These are phyloP conservation scores for Ophiognomonia clavigignenti-juglandacearum DNA, from an alignment of 2,329 filamentous ascomycete genomes.

Conservation along the genomic window DNA sequence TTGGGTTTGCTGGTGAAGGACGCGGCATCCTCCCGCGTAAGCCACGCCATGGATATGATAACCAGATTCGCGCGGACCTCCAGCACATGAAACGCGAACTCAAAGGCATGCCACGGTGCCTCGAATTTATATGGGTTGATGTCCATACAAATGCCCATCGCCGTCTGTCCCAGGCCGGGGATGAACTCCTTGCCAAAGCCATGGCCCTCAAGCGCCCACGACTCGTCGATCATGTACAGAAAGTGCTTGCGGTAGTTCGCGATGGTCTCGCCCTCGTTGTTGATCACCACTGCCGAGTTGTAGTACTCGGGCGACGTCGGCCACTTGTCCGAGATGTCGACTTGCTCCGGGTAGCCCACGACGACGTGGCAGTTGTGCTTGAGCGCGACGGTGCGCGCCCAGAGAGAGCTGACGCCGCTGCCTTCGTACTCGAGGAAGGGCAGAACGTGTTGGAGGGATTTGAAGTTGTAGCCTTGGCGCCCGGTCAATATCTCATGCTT, in stretches of 20 bases:
- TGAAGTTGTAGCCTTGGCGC: constrained; percentile 68
- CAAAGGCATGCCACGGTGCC: constrained; percentile 42
- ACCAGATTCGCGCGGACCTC: constrained; percentile 54
- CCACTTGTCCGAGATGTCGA: constrained; percentile 45
- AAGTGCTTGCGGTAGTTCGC: constrained; percentile 58
- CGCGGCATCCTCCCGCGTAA: constrained; percentile 51
- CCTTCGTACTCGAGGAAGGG: constrained; percentile 65
- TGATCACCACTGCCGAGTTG: constrained; percentile 50
- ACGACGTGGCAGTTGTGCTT: constrained; percentile 64
- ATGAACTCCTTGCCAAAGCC: constrained; percentile 28
- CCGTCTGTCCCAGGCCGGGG: constrained; percentile 43
- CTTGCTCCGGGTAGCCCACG: constrained; percentile 70
- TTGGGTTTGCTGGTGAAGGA: constrained; percentile 41
- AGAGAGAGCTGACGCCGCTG: constrained; percentile 63
- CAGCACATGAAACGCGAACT: constrained; percentile 54
- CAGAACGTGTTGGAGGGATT: constrained; percentile 59
- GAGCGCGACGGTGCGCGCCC: constrained; percentile 63
- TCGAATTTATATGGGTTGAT: constrained; percentile 53
- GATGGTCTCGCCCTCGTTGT: constrained; percentile 53
- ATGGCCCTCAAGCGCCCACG: constrained; percentile 51
- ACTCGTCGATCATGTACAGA: constrained; percentile 56
- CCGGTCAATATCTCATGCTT: neutral
- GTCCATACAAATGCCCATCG: constrained; percentile 62
- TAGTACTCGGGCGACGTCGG: constrained; percentile 50
- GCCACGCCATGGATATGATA: constrained; percentile 74